Evolutionary conservation across 805 yeast genomes (phyloP).

Genomic region (Clavispora vitiphila): DNA sequence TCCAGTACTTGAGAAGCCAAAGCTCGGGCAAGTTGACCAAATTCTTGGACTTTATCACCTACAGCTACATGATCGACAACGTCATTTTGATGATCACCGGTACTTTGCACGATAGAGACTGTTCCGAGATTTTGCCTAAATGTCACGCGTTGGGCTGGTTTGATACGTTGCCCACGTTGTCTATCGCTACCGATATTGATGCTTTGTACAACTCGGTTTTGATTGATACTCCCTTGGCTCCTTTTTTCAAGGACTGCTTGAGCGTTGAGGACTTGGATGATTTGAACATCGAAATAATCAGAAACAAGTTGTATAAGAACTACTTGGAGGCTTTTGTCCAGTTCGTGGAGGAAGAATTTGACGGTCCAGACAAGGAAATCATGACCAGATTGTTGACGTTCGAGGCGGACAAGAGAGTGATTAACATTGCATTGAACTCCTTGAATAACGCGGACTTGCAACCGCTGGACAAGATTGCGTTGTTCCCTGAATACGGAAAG

Average conservation of each 20-base stretch:
- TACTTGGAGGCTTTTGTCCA: conserved; percentile 81
- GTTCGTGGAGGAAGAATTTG: conserved; percentile 58
- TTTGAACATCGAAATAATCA: conserved; percentile 87
- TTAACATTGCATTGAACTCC: conserved; percentile 88
- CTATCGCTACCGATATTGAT: conserved; percentile 92
- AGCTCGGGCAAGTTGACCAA: conserved; percentile 73
- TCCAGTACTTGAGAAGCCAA: conserved; percentile 79
- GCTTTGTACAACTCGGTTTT: conserved; percentile 88
- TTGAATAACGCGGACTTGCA: conserved; percentile 71
- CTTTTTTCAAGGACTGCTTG: conserved; percentile 87
- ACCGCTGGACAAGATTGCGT: conserved; percentile 60
- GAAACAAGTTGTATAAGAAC: conserved; percentile 89
- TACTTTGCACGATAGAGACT: conserved; percentile 90
- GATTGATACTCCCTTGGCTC: conserved; percentile 96
- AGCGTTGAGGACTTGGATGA: conserved; percentile 89
- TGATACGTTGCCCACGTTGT: conserved; percentile 90
- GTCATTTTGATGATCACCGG: conserved; percentile 96
- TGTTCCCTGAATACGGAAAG: conserved; percentile 81
- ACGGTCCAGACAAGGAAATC: conserved; percentile 73
- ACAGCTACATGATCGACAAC: conserved; percentile 98
- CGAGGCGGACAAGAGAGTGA: conserved; percentile 93
- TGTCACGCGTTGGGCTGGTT: conserved; percentile 99
- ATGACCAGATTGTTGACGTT: conserved; percentile 76
- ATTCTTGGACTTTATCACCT: conserved; percentile 88
- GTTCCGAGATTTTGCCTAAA: conserved; percentile 78